These are phyloP conservation scores for Puccinia coronata DNA, from an alignment of 1,284 basidiomycete genomes.

Conservation along the genomic window DNA sequence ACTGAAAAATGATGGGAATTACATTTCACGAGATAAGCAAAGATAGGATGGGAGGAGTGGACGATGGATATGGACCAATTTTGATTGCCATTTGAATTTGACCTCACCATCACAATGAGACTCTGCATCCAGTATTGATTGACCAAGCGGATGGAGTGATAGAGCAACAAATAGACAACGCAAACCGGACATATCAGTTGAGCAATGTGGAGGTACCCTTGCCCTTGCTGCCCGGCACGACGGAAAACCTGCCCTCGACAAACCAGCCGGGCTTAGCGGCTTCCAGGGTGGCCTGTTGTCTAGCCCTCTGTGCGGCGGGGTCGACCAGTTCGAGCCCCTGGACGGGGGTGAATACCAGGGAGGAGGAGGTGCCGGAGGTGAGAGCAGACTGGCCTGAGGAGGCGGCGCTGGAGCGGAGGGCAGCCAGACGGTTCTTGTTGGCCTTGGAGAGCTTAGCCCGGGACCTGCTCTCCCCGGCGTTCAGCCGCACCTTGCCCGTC, in stretches of 20 bases:
- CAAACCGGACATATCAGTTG: background rate
- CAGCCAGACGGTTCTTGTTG: conserved; percentile 75
- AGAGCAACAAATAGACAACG: background rate
- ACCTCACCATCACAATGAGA: background rate
- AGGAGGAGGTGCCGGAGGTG: conserved; percentile 44
- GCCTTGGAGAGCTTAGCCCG: conserved; percentile 96
- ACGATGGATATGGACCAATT: background rate
- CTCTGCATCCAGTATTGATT: background rate
- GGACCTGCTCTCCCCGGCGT: conserved; percentile 80
- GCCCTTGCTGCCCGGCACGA: conserved; percentile 43
- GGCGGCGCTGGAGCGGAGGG: conserved; percentile 62
- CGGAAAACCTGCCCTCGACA: conserved; percentile 73
- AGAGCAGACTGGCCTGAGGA: conserved; percentile 57
- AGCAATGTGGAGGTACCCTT: conserved; percentile 26
- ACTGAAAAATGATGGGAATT: background rate
- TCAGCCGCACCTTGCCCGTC: conserved; percentile 83
- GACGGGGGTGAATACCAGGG: conserved; percentile 50
- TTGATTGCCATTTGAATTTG: background rate
- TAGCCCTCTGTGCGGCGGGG: conserved; percentile 68
- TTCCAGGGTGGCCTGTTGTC: conserved; percentile 64
- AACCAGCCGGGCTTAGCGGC: conserved; percentile 94
- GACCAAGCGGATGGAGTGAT: background rate
- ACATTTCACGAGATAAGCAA: background rate
- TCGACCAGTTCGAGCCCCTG: conserved; percentile 77
- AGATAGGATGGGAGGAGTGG: background rate